Evolutionary conservation across 768 basidiomycete species (phyloP), one percentile per base, ranked within the genome.

Genomic region (Suillus placidus): DNA sequence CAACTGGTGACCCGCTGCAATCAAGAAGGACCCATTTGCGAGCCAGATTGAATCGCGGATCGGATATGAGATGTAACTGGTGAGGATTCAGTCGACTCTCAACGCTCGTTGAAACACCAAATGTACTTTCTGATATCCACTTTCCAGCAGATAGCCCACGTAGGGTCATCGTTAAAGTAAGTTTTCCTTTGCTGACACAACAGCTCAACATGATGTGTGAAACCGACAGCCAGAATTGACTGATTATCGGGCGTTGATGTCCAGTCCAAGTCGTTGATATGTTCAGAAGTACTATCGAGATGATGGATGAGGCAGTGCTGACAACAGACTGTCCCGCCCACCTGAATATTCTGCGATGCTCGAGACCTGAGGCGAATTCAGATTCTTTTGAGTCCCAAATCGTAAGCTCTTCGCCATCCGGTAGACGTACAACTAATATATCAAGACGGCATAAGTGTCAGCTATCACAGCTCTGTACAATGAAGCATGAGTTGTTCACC

Each of bases 361-460:
- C 96, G 57, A 96, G 80, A 3, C 96, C 96, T 6, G 92, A 90
- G 9, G 94, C 88, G 76, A 98, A 98, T 76, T 97, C 93, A 20
- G 93, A 95, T 76, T 93, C 92, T 61, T 91, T 91, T 0, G 95
- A 97, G 76, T 98, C 95, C 97, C 97, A 99, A 20, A 99, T 94
- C 0, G 94, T 95, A 55, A 98, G 77, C 72, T 96, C 94, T 65
- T 92, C 84, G 0, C 90, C 90, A 23, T 86, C 84, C 0, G 81
- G 71, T 18, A 79, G 74, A 6, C 83, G 79, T 16, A 90, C 87
- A 67, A 94, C 93, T 95, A 52, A 23, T 51, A 64, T 26, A 30
- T 42, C 16, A 34, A 9, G 51, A 35, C 4, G 16, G 58, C 43
- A 56, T 58, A 43, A 64, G 60, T 30, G 70, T 64, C 14, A 68